A percentile compares a stretch with the other conserved stretches of the same genome.
Evolutionary conservation across 805 yeast genomes (phyloP).

Genomic region (Candida glaebosa): DNA sequence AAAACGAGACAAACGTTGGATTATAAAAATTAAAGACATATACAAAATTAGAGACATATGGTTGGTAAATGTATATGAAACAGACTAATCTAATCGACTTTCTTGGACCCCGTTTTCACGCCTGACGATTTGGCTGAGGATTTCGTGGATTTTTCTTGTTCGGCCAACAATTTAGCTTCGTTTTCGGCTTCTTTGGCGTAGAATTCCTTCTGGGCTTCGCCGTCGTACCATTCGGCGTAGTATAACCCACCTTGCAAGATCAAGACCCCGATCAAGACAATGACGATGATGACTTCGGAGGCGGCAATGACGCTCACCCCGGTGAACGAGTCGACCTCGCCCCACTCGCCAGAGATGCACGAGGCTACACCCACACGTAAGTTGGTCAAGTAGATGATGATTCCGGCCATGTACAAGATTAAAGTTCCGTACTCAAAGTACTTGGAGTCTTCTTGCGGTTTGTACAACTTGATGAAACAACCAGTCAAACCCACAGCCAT

Average conservation of each 20-base stretch:
- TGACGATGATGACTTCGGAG: conserved; percentile 69
- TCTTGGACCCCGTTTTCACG: conserved; percentile 5
- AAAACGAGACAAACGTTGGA: neutral
- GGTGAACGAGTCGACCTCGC: conserved; percentile 81
- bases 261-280: conserved; percentile 73
- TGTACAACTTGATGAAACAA: conserved; percentile 70
- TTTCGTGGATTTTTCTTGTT: conserved; percentile 8
- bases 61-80: too few species aligned
- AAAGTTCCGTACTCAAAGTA: conserved; percentile 88
- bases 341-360: conserved; percentile 77
- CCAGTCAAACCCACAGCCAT: conserved; percentile 68
- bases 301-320: conserved; percentile 94
- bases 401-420: conserved; percentile 65
- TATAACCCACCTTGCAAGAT: conserved; percentile 84
- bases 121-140: conserved; percentile 10
- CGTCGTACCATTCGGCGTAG: conserved; percentile 71
- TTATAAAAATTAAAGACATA: conserved; percentile 3
- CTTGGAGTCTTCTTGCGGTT: conserved; percentile 81
- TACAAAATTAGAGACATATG: too few species aligned
- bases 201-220: conserved; percentile 30
- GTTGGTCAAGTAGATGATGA: conserved; percentile 83
- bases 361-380: conserved; percentile 75
- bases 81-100: neutral
- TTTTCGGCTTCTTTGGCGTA: conserved; percentile 24
- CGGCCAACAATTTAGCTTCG: conserved; percentile 14